Evolutionary conservation across 306 rosid species (phyloP).

Genomic region (Biancaea sappan): DNA sequence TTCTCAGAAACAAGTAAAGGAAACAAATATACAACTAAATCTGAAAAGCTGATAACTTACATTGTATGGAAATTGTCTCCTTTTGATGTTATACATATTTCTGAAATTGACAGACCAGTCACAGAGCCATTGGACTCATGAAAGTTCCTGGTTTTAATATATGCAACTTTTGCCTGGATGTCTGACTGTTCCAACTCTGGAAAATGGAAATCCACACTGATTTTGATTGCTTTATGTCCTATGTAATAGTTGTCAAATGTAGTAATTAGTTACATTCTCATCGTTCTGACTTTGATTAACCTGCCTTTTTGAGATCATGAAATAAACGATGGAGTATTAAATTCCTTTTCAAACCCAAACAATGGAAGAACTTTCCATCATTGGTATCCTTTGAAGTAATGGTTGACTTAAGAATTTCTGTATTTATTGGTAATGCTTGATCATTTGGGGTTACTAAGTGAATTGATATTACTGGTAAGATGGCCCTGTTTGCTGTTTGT

Average conservation of each 20-base stretch:
- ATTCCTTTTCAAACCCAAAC: not conserved
- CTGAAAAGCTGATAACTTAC: not conserved
- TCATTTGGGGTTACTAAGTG: conserved; percentile 20
- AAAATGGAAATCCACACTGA: too few relatives aligned
- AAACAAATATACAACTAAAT: not conserved
- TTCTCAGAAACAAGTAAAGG: not conserved
- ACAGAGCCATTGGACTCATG: too few relatives aligned
- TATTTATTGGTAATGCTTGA: not conserved
- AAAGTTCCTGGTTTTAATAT: too few relatives aligned
- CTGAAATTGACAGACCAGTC: too few relatives aligned
- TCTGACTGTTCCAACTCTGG: too few relatives aligned
- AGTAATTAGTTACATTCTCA: not conserved
- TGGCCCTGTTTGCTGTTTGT: conserved; percentile 9
- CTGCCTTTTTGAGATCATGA: not conserved
- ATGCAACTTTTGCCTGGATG: too few relatives aligned
- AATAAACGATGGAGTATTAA: not conserved
- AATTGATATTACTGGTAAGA: not conserved
- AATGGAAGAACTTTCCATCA: not conserved
- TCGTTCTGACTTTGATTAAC: conserved; percentile 14
- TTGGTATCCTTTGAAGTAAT: not conserved
- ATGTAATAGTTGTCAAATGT: conserved; percentile 14
- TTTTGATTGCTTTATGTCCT: too few relatives aligned
- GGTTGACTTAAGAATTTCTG: conserved; percentile 6
- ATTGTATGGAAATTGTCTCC: not conserved
- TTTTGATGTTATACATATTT: conserved; percentile 13